A percentile compares a stretch with the other conserved stretches of the same genome.
Evolutionary conservation across 352 stramenopile species (phyloP).

Genomic region (Phytophthora multivora): DNA sequence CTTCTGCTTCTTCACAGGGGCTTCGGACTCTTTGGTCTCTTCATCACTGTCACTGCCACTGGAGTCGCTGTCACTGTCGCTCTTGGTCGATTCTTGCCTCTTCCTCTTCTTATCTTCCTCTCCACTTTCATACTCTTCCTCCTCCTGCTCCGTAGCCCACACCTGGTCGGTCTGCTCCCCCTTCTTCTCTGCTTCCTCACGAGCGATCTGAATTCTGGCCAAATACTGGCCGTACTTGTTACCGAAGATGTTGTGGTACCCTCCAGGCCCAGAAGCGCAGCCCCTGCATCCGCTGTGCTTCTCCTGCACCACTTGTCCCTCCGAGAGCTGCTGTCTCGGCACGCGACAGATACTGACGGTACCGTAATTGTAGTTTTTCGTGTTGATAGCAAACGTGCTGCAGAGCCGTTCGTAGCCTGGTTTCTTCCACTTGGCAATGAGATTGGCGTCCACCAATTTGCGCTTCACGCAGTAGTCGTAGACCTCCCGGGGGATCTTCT

Average conservation of each 20-base stretch:
- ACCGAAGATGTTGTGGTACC: constrained; percentile 98
- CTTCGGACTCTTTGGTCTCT: constrained; percentile 35
- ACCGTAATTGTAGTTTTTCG: constrained; percentile 99
- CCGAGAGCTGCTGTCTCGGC: constrained; percentile 92
- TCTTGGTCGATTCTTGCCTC: constrained; percentile 20
- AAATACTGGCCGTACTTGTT: constrained; percentile 99
- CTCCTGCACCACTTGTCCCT: constrained; percentile 90
- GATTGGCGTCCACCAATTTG: constrained; percentile 95
- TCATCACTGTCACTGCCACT: constrained; percentile 39
- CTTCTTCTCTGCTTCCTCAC: constrained; percentile 71
- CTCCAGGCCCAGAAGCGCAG: constrained; percentile 94
- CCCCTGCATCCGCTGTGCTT: constrained; percentile 97
- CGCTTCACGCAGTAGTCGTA: constrained; percentile 97
- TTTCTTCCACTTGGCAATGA: constrained; percentile 99
- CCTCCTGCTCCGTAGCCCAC: constrained; percentile 70
- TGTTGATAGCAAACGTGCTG: constrained; percentile 98
- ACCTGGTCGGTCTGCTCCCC: constrained; percentile 25
- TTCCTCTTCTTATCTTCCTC: constrained; percentile 42
- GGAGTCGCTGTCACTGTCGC: constrained; percentile 39
- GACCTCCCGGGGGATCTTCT: constrained; percentile 94
- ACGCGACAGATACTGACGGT: constrained; percentile 98
- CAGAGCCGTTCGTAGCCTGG: constrained; percentile 98
- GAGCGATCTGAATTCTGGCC: constrained; percentile 94
- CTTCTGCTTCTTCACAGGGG: constrained; percentile 30
- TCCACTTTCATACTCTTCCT: constrained; percentile 60